phyloP scores from a whole-genome alignment of 169 alveolate species.

The Cryptosporidium baileyi region DNA sequence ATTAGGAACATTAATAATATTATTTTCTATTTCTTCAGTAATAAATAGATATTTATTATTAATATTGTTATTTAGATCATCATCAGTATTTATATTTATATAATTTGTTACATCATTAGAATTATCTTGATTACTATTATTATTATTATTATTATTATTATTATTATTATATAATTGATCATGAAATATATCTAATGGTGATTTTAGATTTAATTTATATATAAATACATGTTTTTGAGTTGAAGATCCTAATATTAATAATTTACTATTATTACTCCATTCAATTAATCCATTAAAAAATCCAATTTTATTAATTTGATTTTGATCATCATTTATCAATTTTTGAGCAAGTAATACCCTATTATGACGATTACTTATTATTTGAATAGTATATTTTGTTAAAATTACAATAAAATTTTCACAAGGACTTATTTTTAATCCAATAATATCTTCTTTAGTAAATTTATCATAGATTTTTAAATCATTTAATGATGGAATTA shows the following conservation, averaged over 20 bases:
- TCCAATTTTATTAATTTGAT: background rate
- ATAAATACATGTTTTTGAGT: constrained; percentile 18
- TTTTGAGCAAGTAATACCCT: constrained; percentile 4
- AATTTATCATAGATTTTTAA: constrained; percentile 12
- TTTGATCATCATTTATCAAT: background rate
- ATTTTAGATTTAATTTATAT: background rate
- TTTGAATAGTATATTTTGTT: constrained; percentile 8
- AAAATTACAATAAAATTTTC: constrained; percentile 36
- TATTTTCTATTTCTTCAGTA: constrained; percentile 62
- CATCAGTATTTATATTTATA: background rate
- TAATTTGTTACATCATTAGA: background rate
- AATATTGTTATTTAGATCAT: background rate
- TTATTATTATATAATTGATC: background rate
- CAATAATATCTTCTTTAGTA: background rate
- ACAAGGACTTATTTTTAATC: constrained; percentile 52
- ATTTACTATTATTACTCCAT: constrained; percentile 47
- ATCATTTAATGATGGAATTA: constrained; percentile 7
- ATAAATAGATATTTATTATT: constrained; percentile 7
- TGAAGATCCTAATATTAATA: constrained; percentile 9
- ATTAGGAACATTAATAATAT: constrained; percentile 17
- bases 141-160: background rate
- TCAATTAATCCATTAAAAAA: background rate
- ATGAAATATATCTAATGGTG: constrained; percentile 4
- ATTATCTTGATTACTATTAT: background rate
- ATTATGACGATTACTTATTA: constrained; percentile 63